Conservation (phyloP, 2,329 filamentous ascomycete species). For the Fusarium gaditjirri region DNA sequence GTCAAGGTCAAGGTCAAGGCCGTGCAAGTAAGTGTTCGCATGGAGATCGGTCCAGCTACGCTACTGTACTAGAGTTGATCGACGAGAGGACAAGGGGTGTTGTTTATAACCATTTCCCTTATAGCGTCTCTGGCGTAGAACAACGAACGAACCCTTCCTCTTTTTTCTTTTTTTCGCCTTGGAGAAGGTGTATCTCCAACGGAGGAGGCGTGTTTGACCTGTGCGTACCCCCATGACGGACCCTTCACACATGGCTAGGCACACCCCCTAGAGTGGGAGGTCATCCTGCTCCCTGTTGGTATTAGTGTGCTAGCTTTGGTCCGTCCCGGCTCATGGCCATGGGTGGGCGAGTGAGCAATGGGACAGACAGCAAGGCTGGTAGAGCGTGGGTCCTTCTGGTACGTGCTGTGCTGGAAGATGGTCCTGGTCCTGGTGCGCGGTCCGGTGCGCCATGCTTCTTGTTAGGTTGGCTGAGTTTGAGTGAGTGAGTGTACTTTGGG, state of each 20-base stretch:
- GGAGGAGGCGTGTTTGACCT: background rate
- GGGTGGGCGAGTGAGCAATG: conserved; percentile 5
- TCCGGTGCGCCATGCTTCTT: conserved; percentile 36
- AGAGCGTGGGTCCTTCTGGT: conserved; percentile 16
- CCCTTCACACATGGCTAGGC: conserved; percentile 10
- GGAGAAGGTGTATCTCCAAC: conserved; percentile 10
- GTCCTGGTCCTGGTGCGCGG: conserved; percentile 26
- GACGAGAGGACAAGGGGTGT: conserved; percentile 37
- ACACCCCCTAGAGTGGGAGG: conserved; percentile 5
- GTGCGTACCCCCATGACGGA: conserved; percentile 10
- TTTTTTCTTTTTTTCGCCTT: conserved; percentile 21
- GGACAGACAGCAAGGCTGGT: conserved; percentile 1
- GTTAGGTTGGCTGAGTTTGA: conserved; percentile 5
- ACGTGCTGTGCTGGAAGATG: background rate
- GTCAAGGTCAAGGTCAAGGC: conserved; percentile 25
- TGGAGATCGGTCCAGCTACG: conserved; percentile 41
- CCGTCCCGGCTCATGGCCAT: conserved; percentile 7
- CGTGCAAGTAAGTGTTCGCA: conserved; percentile 44
- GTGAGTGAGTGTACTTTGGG: conserved; percentile 12
- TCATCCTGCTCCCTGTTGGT: conserved; percentile 1
- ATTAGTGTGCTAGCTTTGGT: conserved; percentile 19
- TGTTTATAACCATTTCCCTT: conserved; percentile 34
- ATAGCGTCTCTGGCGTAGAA: conserved; percentile 31
- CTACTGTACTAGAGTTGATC: conserved; percentile 41
- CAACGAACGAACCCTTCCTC: conserved; percentile 14